Percentiles rank a stretch among this genome's conserved stretches.
These are phyloP conservation scores for Penicillium concentricum DNA, from an alignment of 2,329 filamentous ascomycete genomes.

Conservation along the genomic window DNA sequence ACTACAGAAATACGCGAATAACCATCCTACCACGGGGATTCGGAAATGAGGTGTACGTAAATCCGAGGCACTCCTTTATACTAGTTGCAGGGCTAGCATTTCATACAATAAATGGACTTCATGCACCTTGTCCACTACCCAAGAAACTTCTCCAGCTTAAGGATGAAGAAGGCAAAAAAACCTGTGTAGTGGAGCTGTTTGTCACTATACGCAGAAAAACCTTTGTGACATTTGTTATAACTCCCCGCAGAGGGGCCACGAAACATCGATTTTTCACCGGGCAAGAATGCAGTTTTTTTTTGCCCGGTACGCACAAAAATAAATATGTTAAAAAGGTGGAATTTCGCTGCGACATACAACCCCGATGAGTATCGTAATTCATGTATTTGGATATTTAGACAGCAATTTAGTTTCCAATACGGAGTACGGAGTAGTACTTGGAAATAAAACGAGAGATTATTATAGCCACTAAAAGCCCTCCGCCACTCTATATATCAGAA, in stretches of 20 bases:
- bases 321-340: neutral
- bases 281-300: slow-evolving; percentile 5
- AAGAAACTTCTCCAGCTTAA: slow-evolving; percentile 18
- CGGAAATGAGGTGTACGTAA: neutral
- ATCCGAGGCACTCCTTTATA: neutral
- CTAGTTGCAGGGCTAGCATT: neutral
- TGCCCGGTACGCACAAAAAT: slow-evolving; percentile 5
- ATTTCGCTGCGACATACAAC: neutral
- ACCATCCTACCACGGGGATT: neutral
- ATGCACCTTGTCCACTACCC: slow-evolving; percentile 26
- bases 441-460: neutral
- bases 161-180: slow-evolving; percentile 16
- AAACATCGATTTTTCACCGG: slow-evolving; percentile 21
- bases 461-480: neutral
- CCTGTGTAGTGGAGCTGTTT: slow-evolving; percentile 19
- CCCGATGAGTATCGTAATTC: neutral
- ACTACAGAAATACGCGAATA: neutral
- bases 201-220: slow-evolving; percentile 18
- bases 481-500: neutral
- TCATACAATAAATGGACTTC: slow-evolving; percentile 15
- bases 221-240: slow-evolving; percentile 12
- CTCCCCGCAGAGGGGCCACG: slow-evolving; percentile 25
- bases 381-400: neutral
- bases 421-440: too few species aligned
- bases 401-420: too few species aligned